These are phyloP conservation scores for Pseudozyma tsukubaensis DNA, from an alignment of 1,284 basidiomycete species.

Conservation along the genomic window DNA sequence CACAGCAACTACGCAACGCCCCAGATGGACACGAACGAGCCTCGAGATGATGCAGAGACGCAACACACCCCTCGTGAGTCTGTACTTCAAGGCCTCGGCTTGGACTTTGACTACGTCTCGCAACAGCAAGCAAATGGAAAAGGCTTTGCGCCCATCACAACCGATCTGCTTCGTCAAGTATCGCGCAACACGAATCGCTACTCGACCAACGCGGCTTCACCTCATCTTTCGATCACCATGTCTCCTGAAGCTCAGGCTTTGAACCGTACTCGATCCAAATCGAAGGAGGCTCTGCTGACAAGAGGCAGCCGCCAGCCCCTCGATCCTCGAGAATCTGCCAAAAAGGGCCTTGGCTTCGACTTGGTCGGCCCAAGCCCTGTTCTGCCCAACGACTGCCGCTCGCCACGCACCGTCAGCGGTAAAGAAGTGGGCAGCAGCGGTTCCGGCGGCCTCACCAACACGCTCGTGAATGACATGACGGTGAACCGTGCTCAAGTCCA, in stretches of 20 bases:
- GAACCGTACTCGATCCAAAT: slow-evolving; percentile 18
- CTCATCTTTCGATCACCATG: slow-evolving; percentile 48
- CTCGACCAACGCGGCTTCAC: slow-evolving; percentile 16
- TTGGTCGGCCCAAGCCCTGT: slow-evolving; percentile 36
- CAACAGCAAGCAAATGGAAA: slow-evolving; percentile 3
- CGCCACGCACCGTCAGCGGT: slow-evolving; percentile 36
- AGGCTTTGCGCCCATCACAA: slow-evolving; percentile 35
- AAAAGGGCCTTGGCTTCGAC: slow-evolving; percentile 15
- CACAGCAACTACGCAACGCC: slow-evolving; percentile 28
- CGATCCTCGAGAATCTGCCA: not conserved
- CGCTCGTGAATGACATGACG: slow-evolving; percentile 18
- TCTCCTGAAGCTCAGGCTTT: slow-evolving; percentile 19
- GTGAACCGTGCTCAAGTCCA: slow-evolving; percentile 29
- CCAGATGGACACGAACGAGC: slow-evolving; percentile 8
- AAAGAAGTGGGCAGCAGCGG: slow-evolving; percentile 23
- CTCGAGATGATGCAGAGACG: not conserved
- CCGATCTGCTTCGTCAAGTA: slow-evolving; percentile 31
- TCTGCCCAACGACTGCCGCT: slow-evolving; percentile 41
- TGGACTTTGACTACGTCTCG: slow-evolving; percentile 22
- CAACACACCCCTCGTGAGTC: not conserved
- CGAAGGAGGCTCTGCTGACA: slow-evolving; percentile 23
- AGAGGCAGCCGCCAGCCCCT: slow-evolving; percentile 17
- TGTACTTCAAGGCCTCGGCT: slow-evolving; percentile 25
- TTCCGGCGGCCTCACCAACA: slow-evolving; percentile 9
- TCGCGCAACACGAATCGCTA: slow-evolving; percentile 18